Base-by-base conservation (phyloP, 257 asterid species). In the Ocimum tenuiflorum region DNA sequence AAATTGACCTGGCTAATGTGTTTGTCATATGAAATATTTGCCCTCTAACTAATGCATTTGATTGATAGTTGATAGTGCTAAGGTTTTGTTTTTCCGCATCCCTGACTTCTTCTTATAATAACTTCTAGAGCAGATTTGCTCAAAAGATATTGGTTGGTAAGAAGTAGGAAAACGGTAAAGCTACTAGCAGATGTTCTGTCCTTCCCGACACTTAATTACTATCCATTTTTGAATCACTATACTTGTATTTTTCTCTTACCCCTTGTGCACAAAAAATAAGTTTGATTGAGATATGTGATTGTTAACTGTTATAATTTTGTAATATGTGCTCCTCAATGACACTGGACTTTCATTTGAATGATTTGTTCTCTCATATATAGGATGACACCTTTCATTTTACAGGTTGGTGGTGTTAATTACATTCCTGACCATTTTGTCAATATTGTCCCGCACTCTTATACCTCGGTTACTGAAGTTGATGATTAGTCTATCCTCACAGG, bases 401-500 rank as follows among this genome's bases (percentile, higher is more conserved):
- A 89, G 96, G 83, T 77, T 85, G 80, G 77, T 89, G 73, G 77
- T 78, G 77, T 69, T 89, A 65, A 42, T 72, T 45, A 61, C 77
- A 38, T 89, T 86, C 81, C 72, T 89, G 74, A 73, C 81, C 27
- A 49, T 74, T 57, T 79, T 87, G 77, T 68, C 87, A 14, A 61
- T 86, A 60, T 63, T 83, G 60, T 82, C 85, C 53, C 83, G 85
- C 65, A 86, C 86, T 35, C 86, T 83, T 54, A 73, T 89, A 59
- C 95, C 94, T 65, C 63, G 89, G 91, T 82, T 86, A 73, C 81
- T 89, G 65, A 89, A 81, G 85, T 73, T 89, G 87, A 85, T 89
- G 94, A 87, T 81, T 55, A 77, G 85, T 74, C 83, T 89, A 54
- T 86, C 96, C 71, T 76, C 94, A 72, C 84, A 89, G 95, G 94